Evolutionary conservation across 78 protist genomes (phyloP).

Genomic region (Tieghemostelium lacteum): DNA sequence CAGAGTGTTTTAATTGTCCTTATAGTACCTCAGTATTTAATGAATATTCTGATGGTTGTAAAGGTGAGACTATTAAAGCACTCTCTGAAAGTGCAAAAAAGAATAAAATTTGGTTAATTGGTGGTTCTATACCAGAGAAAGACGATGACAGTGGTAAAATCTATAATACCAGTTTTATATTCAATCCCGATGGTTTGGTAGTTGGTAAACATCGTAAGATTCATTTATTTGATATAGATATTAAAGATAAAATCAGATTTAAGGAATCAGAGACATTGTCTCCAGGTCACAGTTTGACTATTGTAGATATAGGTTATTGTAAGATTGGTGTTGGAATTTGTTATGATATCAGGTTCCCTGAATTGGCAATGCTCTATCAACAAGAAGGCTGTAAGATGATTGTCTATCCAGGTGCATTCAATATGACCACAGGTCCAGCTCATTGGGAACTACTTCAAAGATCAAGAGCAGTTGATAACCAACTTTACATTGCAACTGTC

Average conservation of each 20-base stretch:
- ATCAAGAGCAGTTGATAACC: conserved; percentile 91
- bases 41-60: conserved; percentile 89
- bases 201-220: conserved; percentile 92
- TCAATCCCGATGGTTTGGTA: conserved; percentile 87
- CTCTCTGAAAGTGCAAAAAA: conserved; percentile 70
- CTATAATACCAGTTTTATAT: conserved; percentile 90
- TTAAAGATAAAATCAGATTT: conserved; percentile 92
- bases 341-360: conserved; percentile 97
- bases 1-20: conserved; percentile 96
- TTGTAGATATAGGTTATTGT: conserved; percentile 81
- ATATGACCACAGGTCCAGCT: conserved; percentile 98
- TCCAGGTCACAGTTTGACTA: conserved; percentile 83
- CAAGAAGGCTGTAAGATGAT: conserved; percentile 82
- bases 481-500: conserved; percentile 85
- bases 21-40: conserved; percentile 89
- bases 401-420: conserved; percentile 98
- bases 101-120: conserved; percentile 80
- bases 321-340: conserved; percentile 97
- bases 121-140: conserved; percentile 94
- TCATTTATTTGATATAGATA: conserved; percentile 96
- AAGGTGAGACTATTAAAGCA: conserved; percentile 35
- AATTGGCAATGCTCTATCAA: conserved; percentile 74
- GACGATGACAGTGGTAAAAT: conserved; percentile 62
- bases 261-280: conserved; percentile 89
- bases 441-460: conserved; percentile 97